Evolutionary conservation across 345 rosid genomes (phyloP).

Genomic region (Mangifera indica): DNA sequence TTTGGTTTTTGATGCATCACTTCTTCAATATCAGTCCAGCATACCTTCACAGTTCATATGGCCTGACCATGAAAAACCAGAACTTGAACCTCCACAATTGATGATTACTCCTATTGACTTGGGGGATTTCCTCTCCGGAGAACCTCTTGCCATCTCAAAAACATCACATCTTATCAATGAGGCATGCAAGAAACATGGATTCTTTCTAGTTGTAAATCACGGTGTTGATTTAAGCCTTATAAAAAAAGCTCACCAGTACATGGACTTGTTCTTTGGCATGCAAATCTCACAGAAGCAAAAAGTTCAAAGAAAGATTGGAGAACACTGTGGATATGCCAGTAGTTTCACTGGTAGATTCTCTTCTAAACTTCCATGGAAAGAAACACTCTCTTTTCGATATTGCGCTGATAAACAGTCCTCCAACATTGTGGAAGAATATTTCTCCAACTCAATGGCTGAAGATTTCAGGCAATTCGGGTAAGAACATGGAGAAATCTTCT

Average conservation of each 20-base stretch:
- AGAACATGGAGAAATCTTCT: background rate
- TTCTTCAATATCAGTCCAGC: constrained; percentile 39
- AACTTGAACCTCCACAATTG: constrained; percentile 44
- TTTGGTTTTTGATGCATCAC: constrained; percentile 55
- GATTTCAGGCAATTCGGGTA: constrained; percentile 68
- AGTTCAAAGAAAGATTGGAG: constrained; percentile 64
- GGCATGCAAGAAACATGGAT: constrained; percentile 75
- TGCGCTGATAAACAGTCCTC: constrained; percentile 29
- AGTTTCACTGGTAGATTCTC: constrained; percentile 82
- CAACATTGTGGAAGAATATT: constrained; percentile 46
- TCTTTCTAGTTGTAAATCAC: constrained; percentile 74
- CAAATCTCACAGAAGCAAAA: constrained; percentile 52
- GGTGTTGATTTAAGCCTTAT: constrained; percentile 59
- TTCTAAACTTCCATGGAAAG: constrained; percentile 91
- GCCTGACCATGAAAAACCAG: constrained; percentile 81
- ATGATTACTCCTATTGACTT: constrained; percentile 67
- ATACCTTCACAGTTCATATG: constrained; percentile 80
- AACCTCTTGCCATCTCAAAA: constrained; percentile 32
- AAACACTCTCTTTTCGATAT: constrained; percentile 71
- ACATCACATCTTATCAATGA: constrained; percentile 53
- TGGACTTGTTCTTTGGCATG: constrained; percentile 61
- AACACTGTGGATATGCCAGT: constrained; percentile 73
- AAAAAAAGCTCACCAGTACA: constrained; percentile 38
- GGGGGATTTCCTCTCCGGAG: constrained; percentile 52
- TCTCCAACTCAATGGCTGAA: constrained; percentile 51